Evolutionary conservation across 116 monocot species (phyloP), one percentile per base, ranked within the genome.

Genomic region (Dioscorea cayenensis): DNA sequence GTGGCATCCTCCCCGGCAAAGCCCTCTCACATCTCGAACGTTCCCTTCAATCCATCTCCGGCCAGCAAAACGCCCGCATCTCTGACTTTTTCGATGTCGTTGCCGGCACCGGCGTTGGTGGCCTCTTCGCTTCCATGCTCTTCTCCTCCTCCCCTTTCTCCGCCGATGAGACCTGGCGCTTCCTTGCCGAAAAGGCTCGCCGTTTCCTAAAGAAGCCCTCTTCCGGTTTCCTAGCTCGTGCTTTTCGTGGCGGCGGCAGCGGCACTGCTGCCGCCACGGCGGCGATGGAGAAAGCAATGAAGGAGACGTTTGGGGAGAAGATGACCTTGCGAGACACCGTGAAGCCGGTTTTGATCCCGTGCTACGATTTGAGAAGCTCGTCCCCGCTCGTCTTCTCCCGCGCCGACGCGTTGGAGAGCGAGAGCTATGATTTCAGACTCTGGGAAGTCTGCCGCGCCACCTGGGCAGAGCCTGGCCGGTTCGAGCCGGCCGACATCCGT

Each of bases 361-460:
- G 94, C 84, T 94, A 94, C 79, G 91, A 94, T 75, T 73, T 94
- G 36, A 73, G 73, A 29, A 86, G 73, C 66, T 84, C 84, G 9
- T 82, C 88, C 35, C 91, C 95, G 19, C 81, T 95, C 66, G 85
- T 95, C 51, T 95, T 95, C 81, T 95, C 95, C 20, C 80, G 95
- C 49, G 91, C 91, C 51, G 89, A 91, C 77, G 89, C 95, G 17
- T 74, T 91, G 5, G 95, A 89, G 80, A 77, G 80, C 66, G 80
- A 79, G 38, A 86, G 88, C 83, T 95, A 71, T 72, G 77, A 95
- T 70, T 95, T 91, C 85, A 80, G 84, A n/a, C 82, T 95, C 6
- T 95, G 91, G 89, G 95, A 91, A 73, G 89, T 95, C 12, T 83
- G 84, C 75, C 84, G 88, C 19, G 95, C 91, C 21, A 91, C 91